Percentiles rank a stretch among this genome's conserved stretches.
Evolutionary conservation across 352 stramenopile species (phyloP).

Genomic region (Pythium sukuiense): DNA sequence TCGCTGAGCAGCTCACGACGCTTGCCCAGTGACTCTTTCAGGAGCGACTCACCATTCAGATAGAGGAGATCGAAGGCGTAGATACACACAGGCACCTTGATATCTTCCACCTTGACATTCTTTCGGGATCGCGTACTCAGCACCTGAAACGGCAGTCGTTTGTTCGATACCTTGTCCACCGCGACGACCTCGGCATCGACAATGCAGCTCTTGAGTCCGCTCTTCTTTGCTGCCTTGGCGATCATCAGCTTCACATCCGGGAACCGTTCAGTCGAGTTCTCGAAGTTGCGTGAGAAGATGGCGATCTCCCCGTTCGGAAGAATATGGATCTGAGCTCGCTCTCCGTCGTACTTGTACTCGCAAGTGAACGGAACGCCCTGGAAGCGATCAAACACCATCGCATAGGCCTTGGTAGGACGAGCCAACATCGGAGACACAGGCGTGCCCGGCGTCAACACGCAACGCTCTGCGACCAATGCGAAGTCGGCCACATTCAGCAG

Average conservation of each 20-base stretch:
- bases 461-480: slow-evolving; percentile 63
- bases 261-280: slow-evolving; percentile 98
- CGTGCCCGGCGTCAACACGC: slow-evolving; percentile 93
- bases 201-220: slow-evolving; percentile 90
- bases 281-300: slow-evolving; percentile 98
- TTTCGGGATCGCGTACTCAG: slow-evolving; percentile 97
- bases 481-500: slow-evolving; percentile 62
- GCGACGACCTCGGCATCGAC: slow-evolving; percentile 99
- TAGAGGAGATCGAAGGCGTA: slow-evolving; percentile 99
- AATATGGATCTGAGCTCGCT: slow-evolving; percentile 96
- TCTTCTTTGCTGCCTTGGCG: slow-evolving; percentile 52
- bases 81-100: slow-evolving; percentile 92
- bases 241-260: slow-evolving; percentile 88
- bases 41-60: slow-evolving; percentile 95
- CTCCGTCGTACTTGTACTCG: slow-evolving; percentile 99
- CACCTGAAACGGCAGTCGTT: slow-evolving; percentile 98
- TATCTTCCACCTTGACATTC: slow-evolving; percentile 86
- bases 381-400: slow-evolving; percentile 97
- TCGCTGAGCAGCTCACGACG: slow-evolving; percentile 90
- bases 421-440: slow-evolving; percentile 99
- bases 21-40: slow-evolving; percentile 88
- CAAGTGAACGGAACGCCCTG: slow-evolving; percentile 96
- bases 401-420: slow-evolving; percentile 95
- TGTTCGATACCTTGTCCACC: slow-evolving; percentile 94
- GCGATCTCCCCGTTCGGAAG: slow-evolving; percentile 86